Conservation (phyloP, 139 green algal genomes). For the Ostreobium quekettii region DNA sequence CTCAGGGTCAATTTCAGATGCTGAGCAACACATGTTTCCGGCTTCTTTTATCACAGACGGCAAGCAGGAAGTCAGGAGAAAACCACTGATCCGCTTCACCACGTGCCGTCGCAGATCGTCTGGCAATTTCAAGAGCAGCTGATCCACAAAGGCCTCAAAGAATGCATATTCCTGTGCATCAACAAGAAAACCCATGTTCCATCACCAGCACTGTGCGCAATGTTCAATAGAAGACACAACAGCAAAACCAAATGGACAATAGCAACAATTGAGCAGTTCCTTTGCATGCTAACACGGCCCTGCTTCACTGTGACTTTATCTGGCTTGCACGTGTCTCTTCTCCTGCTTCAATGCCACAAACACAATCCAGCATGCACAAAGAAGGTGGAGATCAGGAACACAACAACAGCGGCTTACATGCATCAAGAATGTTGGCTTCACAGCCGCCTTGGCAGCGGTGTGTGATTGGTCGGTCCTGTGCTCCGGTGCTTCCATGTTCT, state of each 20-base stretch:
- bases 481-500: neutral
- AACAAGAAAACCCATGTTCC: too few species aligned
- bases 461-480: conserved; percentile 9
- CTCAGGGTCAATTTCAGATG: neutral
- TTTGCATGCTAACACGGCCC: too few species aligned
- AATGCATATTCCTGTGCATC: conserved; percentile 1
- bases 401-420: too few species aligned
- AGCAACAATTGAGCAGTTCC: too few species aligned
- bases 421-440: conserved; percentile 2
- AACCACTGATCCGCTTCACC: conserved; percentile 9
- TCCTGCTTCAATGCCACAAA: too few species aligned
- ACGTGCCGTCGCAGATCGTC: neutral
- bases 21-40: neutral
- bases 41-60: neutral
- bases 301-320: too few species aligned
- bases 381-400: too few species aligned
- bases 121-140: conserved; percentile 6
- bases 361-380: too few species aligned
- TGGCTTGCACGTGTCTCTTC: too few species aligned
- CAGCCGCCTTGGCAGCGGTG: neutral
- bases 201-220: too few species aligned
- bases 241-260: too few species aligned
- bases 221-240: too few species aligned
- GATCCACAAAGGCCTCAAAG: conserved; percentile 5
- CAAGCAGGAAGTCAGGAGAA: neutral